Conservation (phyloP, 371 early-diverging fungal species). For the Smittium culicis region DNA sequence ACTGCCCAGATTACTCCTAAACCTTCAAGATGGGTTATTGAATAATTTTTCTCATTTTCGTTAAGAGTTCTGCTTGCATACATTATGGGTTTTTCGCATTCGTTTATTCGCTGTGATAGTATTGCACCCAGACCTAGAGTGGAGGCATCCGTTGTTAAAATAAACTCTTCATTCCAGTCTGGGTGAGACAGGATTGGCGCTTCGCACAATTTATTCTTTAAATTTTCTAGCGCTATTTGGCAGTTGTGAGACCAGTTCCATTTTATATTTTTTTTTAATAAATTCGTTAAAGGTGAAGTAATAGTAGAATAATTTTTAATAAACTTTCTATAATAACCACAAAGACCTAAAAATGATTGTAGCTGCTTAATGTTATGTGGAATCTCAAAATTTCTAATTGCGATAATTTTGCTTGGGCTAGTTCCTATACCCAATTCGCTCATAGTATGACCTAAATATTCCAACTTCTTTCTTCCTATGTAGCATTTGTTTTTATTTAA, state of each 20-base stretch:
- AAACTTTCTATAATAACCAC: conserved; percentile 20
- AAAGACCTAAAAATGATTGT: conserved; percentile 17
- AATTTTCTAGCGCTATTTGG: too few relatives aligned
- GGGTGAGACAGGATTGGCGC: conserved; percentile 19
- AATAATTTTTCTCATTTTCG: conserved; percentile 13
- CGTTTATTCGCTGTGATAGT: conserved; percentile 14
- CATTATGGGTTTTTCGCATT: conserved; percentile 1
- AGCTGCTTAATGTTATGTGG: conserved; percentile 16
- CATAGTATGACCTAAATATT: neutral
- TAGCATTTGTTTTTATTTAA: conserved; percentile 13
- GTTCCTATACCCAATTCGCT: neutral
- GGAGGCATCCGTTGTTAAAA: conserved; percentile 32
- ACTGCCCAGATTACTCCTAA: conserved; percentile 21
- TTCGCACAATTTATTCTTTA: neutral
- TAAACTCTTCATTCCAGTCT: conserved; percentile 20
- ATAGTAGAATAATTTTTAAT: conserved; percentile 15
- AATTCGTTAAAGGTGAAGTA: conserved; percentile 16
- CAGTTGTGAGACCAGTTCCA: conserved; percentile 2
- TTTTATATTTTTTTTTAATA: conserved; percentile 14
- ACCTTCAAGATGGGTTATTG: conserved; percentile 35
- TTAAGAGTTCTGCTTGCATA: conserved; percentile 9
- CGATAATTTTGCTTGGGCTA: conserved; percentile 14
- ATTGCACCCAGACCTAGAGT: conserved; percentile 28
- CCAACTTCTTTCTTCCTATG: neutral
- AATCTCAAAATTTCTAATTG: conserved; percentile 11